Conservation (phyloP, 2,329 filamentous ascomycete species). For the Pyricularia grisea region DNA sequence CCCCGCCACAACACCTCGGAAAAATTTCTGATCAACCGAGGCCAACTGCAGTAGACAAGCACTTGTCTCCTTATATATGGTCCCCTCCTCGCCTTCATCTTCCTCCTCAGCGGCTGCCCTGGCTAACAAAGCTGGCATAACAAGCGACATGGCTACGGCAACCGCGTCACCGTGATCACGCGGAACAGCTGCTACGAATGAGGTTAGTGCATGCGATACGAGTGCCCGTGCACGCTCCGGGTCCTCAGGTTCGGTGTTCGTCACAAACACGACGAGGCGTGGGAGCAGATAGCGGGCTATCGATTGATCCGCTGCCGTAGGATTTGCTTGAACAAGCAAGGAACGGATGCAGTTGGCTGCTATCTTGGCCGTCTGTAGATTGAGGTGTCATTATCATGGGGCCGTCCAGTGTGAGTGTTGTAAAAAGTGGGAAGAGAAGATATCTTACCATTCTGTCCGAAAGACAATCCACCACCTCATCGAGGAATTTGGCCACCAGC, state of each 20-base stretch:
- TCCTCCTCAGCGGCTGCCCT: constrained; percentile 55
- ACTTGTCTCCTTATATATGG: constrained; percentile 64
- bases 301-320: constrained; percentile 58
- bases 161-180: constrained; percentile 28
- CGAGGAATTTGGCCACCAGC: constrained; percentile 63
- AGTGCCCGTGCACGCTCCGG: constrained; percentile 65
- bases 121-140: constrained; percentile 68
- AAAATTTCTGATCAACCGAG: constrained; percentile 60
- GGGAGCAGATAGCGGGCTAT: constrained; percentile 69
- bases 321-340: constrained; percentile 58
- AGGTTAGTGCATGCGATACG: constrained; percentile 64
- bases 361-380: constrained; percentile 67
- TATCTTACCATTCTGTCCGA: constrained; percentile 58
- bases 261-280: constrained; percentile 66
- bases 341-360: constrained; percentile 85
- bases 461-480: constrained; percentile 79
- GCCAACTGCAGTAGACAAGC: constrained; percentile 72
- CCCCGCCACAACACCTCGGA: constrained; percentile 62
- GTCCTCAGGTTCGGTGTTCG: constrained; percentile 62
- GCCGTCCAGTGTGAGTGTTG: too few species aligned
- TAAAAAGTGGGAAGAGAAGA: background rate
- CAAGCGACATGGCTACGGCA: constrained; percentile 58
- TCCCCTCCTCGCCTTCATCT: constrained; percentile 9
- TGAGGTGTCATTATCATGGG: background rate
- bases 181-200: constrained; percentile 45